These are phyloP conservation scores for Vigna trinervia DNA, from an alignment of 306 rosid genomes.

Conservation along the genomic window DNA sequence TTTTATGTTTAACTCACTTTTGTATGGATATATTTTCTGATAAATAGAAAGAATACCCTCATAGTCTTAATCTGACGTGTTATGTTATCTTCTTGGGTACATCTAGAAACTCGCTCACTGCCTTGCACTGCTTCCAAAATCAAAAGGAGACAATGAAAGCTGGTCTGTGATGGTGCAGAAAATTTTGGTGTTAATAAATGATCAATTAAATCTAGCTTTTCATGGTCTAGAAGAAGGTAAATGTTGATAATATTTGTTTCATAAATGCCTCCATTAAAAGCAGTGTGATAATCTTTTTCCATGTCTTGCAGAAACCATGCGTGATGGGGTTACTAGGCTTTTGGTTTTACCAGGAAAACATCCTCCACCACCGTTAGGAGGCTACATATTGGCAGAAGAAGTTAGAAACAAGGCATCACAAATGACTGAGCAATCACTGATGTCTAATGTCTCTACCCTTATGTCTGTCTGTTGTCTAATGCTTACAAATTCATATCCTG, in stretches of 20 bases:
- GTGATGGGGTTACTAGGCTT: slow-evolving; percentile 54
- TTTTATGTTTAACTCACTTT: slow-evolving; percentile 33
- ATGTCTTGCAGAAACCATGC: slow-evolving; percentile 56
- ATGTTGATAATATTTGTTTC: slow-evolving; percentile 25
- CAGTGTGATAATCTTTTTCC: slow-evolving; percentile 41
- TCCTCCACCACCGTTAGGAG: slow-evolving; percentile 70
- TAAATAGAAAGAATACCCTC: not conserved
- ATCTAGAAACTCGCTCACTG: slow-evolving; percentile 82
- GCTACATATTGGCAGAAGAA: slow-evolving; percentile 51
- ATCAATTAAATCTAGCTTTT: slow-evolving; percentile 70
- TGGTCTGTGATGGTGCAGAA: slow-evolving; percentile 83
- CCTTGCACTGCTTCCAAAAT: slow-evolving; percentile 85
- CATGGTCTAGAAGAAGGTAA: slow-evolving; percentile 94
- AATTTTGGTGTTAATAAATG: slow-evolving; percentile 63
- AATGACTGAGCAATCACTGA: slow-evolving; percentile 55
- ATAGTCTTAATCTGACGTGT: slow-evolving; percentile 40
- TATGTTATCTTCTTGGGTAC: slow-evolving; percentile 44
- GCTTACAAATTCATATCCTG: slow-evolving; percentile 78
- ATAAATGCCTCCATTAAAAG: slow-evolving; percentile 26
- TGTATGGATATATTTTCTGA: slow-evolving; percentile 29
- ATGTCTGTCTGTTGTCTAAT: slow-evolving; percentile 72
- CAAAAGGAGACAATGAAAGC: slow-evolving; percentile 84
- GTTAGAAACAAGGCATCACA: slow-evolving; percentile 47
- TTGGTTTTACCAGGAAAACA: slow-evolving; percentile 69
- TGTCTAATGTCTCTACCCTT: slow-evolving; percentile 63